Base-by-base conservation (phyloP, 2,329 filamentous ascomycete species). In the Exophiala sp. region DNA sequence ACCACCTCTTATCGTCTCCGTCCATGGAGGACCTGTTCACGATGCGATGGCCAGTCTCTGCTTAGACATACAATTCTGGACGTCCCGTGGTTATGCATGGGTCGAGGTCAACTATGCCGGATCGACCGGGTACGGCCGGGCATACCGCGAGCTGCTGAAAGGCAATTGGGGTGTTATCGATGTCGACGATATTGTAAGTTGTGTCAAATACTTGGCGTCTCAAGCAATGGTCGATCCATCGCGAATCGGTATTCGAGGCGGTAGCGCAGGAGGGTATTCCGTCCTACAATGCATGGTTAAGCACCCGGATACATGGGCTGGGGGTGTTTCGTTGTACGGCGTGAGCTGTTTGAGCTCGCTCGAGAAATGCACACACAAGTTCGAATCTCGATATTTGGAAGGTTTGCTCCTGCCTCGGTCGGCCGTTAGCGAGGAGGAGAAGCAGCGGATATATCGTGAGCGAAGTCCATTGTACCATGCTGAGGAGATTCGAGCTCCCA, bases 201-300 rank as follows among this genome's bases (percentile, higher is more conserved):
- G 71, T 3, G 75, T 79, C 0, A 63, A 68, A 0, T 73, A 74
- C 43, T 69, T 83, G 2, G 68, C 67, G 1, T 55, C 60, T 0
- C 63, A 68, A 0, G 69, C 71, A 0, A 64, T 71, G 3, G 68
- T 79, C 1, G 68, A 72, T 18, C 51, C 58, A 9, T 60, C 65
- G 1, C 68, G 69, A 2, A 70, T 78, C 0, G 79, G 78, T 0
- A 77, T 81, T 51, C 74, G 73, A 1, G 80, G 79, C 2, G 69
- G 69, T 5, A 79, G 77, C 50, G 77, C 79, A 0, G 79, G 80
- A 10, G 80, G 80, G 0, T 83, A 82, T 63, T 74, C 75, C 9
- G 77, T 78, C 0, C 69, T 83, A 20, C 74, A 78, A 60, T 72
- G 71, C 3, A 61, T 82, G 2, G 73, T 74, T 18, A 70, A 70